Percentiles rank a stretch among this genome's conserved stretches.
Conservation (phyloP, 257 asterid genomes). For the Nemophila menziesii region DNA sequence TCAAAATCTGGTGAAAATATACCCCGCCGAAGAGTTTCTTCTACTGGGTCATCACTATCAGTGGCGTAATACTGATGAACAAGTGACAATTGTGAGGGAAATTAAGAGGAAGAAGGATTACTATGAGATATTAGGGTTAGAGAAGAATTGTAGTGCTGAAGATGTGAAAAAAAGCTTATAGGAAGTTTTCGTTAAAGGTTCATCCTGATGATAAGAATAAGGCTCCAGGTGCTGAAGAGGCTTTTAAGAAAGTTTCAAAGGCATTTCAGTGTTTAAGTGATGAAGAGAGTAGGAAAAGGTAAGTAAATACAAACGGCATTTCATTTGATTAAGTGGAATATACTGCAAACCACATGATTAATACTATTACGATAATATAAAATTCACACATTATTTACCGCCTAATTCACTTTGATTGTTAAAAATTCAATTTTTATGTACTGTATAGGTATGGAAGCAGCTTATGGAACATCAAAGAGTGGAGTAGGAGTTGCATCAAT, state of each 20-base stretch:
- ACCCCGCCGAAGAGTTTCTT: conserved; percentile 58
- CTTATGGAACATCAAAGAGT: too few relatives aligned
- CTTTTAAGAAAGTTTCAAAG: conserved; percentile 88
- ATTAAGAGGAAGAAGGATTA: conserved; percentile 76
- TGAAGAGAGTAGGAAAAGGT: conserved; percentile 60
- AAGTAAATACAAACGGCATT: too few relatives aligned
- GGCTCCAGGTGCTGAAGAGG: conserved; percentile 95
- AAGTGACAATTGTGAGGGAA: conserved; percentile 48
- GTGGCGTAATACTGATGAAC: conserved; percentile 60
- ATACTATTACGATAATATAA: too few relatives aligned
- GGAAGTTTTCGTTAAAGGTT: conserved; percentile 81
- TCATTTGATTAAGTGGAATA: too few relatives aligned
- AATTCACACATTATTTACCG: too few relatives aligned
- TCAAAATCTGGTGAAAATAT: conserved; percentile 26
- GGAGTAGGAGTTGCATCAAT: too few relatives aligned
- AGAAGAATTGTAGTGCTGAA: conserved; percentile 52
- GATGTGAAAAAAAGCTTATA: conserved; percentile 76
- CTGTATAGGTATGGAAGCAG: too few relatives aligned
- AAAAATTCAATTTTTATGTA: too few relatives aligned
- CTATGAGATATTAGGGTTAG: conserved; percentile 79
- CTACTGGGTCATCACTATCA: conserved; percentile 26
- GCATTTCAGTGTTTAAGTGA: conserved; percentile 87
- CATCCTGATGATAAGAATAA: conserved; percentile 95
- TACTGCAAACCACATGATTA: too few relatives aligned
- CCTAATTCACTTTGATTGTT: too few relatives aligned